These are phyloP conservation scores for Delonix regia DNA, from an alignment of 306 rosid genomes.

Conservation along the genomic window DNA sequence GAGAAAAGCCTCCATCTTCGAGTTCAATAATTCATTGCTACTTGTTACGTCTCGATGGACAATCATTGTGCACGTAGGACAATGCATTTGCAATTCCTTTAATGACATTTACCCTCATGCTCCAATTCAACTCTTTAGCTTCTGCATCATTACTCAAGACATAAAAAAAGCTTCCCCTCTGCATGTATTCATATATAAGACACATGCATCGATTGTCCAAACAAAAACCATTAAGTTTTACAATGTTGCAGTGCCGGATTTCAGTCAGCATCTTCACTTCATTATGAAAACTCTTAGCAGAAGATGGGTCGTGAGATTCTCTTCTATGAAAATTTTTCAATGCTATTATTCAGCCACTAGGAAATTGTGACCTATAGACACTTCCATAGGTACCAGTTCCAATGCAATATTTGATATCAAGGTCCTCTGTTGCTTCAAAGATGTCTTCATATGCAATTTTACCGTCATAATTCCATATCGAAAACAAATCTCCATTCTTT, in stretches of 20 bases:
- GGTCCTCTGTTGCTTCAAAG: not conserved
- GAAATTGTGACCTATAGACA: constrained; percentile 18
- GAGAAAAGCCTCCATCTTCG: not conserved
- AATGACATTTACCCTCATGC: not conserved
- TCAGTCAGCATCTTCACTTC: constrained; percentile 25
- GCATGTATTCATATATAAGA: constrained; percentile 20
- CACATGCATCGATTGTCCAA: constrained; percentile 28
- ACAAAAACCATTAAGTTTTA: constrained; percentile 32
- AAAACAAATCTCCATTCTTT: too few relatives aligned
- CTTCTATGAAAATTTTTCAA: constrained; percentile 24
- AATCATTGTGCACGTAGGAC: not conserved
- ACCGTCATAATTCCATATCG: not conserved
- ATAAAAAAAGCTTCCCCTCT: constrained; percentile 10
- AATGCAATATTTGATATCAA: constrained; percentile 19
- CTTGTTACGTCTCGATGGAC: not conserved
- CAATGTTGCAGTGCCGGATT: constrained; percentile 29
- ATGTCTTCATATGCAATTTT: not conserved
- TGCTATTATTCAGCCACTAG: not conserved
- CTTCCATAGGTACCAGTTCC: constrained; percentile 17
- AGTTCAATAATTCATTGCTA: not conserved
- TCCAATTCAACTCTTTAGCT: not conserved
- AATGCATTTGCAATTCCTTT: not conserved
- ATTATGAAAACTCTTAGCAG: not conserved
- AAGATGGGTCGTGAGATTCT: not conserved
- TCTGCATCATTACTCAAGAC: not conserved